Base-by-base conservation (phyloP, 2,329 filamentous ascomycete genomes). In the Fusarium liriodendri region DNA sequence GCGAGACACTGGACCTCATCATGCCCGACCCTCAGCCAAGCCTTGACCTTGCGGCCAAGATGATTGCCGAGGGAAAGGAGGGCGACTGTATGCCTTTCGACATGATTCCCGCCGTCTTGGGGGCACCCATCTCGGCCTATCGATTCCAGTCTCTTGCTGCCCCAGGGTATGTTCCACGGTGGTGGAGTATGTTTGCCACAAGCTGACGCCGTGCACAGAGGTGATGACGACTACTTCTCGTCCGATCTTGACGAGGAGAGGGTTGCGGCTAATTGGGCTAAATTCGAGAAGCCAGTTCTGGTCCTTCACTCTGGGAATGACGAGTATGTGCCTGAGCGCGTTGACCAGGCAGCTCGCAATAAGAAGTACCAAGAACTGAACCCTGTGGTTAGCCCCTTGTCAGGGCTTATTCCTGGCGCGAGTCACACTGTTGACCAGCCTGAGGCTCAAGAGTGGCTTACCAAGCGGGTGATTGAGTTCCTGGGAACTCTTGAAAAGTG, bases 141-240 rank as follows among this genome's bases (percentile, higher is more conserved):
- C 82, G 89, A 20, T 87, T 88, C 81, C 83, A 86, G 62, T 87
- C 89, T 32, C 81, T 91, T 6, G 79, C 82, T 32, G 83, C 83
- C 27, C 82, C 83, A 59, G 87, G 88, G 89, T 90, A 80, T 73
- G 87, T 82, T 27, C 13, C 22, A 14, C 2, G 6, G 7, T 2
- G 6, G 7, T 45, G 25, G 4, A 6, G 11, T 20, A 32, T 54
- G 50, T 7, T 32, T 35, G 13, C 55, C 64, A n/a, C n/a, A 47
- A 50, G 27, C 66, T 75, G 45, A 76, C 20, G 16, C 6, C 6
- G 20, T 54, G 9, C 7, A 45, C 59, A 89, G 90, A 6, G 93
- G 92, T 11, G 92, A 94, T 67, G 95, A 98, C 80, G 95, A 98
- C 80, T 94, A 93, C 79, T 98, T 97, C 83, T 95, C 93, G n/a